These are phyloP conservation scores for Acacia acuminata DNA, from an alignment of 306 rosid genomes.

Conservation along the genomic window DNA sequence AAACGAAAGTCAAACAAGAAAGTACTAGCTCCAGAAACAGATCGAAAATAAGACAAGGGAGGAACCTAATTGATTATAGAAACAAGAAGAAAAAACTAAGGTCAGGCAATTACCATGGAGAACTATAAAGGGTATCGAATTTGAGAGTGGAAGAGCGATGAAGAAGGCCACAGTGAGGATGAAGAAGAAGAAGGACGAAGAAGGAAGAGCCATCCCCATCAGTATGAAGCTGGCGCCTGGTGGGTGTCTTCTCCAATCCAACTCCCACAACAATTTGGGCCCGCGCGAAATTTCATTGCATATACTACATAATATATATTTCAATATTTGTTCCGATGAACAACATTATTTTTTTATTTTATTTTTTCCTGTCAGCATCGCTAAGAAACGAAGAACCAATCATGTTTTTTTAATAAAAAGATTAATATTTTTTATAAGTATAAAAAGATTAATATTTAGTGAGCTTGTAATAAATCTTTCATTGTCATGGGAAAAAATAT, in stretches of 20 bases:
- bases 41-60: neutral
- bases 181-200: neutral
- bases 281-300: neutral
- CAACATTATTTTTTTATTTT: neutral
- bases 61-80: neutral
- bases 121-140: slow-evolving; percentile 16
- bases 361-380: neutral
- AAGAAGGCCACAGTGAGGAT: neutral
- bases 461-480: too few species aligned
- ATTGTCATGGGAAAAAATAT: too few species aligned
- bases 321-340: neutral
- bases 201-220: neutral
- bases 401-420: too few species aligned
- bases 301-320: too few species aligned
- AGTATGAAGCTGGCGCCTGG: neutral
- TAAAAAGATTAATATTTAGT: too few species aligned
- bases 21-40: neutral
- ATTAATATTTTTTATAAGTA: too few species aligned
- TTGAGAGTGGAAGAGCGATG: neutral
- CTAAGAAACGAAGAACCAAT: too few species aligned
- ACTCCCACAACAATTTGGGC: neutral
- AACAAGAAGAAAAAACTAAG: neutral
- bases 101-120: slow-evolving; percentile 1
- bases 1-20: neutral
- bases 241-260: neutral